Base-by-base conservation (phyloP, 2,329 filamentous ascomycete species). In the Penicillium sp. region DNA sequence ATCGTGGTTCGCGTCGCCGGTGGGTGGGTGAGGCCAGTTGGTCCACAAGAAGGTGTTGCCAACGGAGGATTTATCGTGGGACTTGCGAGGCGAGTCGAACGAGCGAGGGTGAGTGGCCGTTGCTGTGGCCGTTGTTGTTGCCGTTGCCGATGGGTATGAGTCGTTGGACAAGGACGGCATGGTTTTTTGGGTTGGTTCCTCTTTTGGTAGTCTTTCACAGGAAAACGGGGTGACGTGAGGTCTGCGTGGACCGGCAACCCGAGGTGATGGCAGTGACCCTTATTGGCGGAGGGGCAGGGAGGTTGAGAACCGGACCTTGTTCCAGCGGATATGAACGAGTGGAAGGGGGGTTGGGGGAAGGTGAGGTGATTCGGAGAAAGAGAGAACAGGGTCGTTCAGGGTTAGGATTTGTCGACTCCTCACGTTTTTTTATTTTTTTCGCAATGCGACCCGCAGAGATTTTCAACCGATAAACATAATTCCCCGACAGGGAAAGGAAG, bases 31-130 rank as follows among this genome's bases (percentile, higher is more conserved):
- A 48, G 73, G 70, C 64, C 76, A 76, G 64, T 76, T 75, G 27
- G 77, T 79, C 72, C 77, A 79, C 50, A 79, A 66, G 64, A 80
- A 79, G 33, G 78, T 74, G 61, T 78, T 78, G 53, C 76, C 74
- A 33, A 77, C 70, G 29, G 78, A 68, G 44, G 69, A 68, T 62
- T 77, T 79, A 49, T 80, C 77, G 65, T 76, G 68, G 37, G 75
- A 72, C 67, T 79, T 79, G 22, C 73, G 73, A 27, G 74, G 68
- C 31, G 75, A 71, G 54, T 78, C 77, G 48, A 78, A 74, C 37
- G 76, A 69, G 48, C 70, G 73, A 63, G 67, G 70, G 52, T 73
- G 72, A 39, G 70, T 72, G 37, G 69, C 64, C 21, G 70, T 71
- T 33, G 67, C 61, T 21, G 61, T 63, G n/a, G 58, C 63, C 41